Evolutionary conservation across 2,329 filamentous ascomycete genomes (phyloP), one percentile per base, ranked within the genome.

Genomic region (Zymoseptoria tritici): DNA sequence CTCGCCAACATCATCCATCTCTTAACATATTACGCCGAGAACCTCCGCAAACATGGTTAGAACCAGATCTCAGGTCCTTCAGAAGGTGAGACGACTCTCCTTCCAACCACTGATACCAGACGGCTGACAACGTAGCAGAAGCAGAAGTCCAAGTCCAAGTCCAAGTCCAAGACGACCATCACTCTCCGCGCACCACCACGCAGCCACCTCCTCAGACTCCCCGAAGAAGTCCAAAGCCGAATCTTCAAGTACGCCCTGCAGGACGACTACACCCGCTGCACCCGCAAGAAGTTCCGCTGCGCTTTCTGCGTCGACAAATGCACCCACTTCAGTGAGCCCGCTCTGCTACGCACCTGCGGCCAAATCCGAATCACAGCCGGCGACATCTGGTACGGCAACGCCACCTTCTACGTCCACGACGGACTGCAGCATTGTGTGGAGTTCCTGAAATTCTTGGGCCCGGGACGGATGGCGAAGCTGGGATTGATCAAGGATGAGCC

Each of bases 381-480:
- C 36, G 36, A 46, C 13, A 46, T 46, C 36, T 46, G 36, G 36
- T 46, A 46, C 36, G 36, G 13, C 36, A 46, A 46, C 36, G 36
- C 36, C 36, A 46, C 36, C 36, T 46, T 46, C 36, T 46, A 46
- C 36, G 36, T 46, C 36, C 13, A 61, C 59, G 49, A 67, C 54
- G 49, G 62, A 57, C 11, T 63, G 57, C 52, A 67, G 61, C 7
- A 67, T 49, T 29, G 21, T 19, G 20, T 59, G 19, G 13, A 67
- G 54, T 24, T 65, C 61, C 16, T 61, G 50, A 8, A 52, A 52
- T 31, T 60, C 16, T 16, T 46, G 11, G 36, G 36, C 1, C 13
- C 36, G 13, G 36, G 36, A n/a, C 36, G 36, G 0, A 5, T 46
- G 36, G 13, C 36, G 11, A 46, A 46, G 36, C 4, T 46, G 36